Base-by-base conservation (phyloP, 805 yeast species). In the Schizosaccharomyces cryophilus region DNA sequence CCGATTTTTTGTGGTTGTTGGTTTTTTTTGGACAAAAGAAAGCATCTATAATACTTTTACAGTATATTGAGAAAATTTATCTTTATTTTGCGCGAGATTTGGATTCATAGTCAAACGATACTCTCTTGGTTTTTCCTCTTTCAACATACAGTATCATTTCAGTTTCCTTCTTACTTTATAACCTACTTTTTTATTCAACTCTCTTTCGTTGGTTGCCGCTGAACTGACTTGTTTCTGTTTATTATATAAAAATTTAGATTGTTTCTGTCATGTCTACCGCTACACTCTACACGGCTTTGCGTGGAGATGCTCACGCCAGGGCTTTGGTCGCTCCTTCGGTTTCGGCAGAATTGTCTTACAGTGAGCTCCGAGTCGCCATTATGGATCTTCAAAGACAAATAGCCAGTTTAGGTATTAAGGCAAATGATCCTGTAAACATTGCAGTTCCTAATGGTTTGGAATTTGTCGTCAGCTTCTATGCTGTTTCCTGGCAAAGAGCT, bases 381-480 rank as follows among this genome's bases (percentile, higher is more conserved):
- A 51, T 51, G 56, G 56, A 51, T 29, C 56, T 51, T n/a, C 56
- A 51, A 29, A 21, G 56, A 17, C 56, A 51, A 51, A 24, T 24
- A 7, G 56, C 56, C 35, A 21, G 35, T 15, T 29, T 51, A 17
- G 56, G 56, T 17, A 51, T 51, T 6, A 24, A 21, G 15, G 17
- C n/a, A 5, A 29, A 13, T 13, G 56, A 51, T 29, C 56, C 56
- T 29, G 66, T 84, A 0, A 81, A 51, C 56, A 51, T 83, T 26
- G 74, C 85, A 0, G 70, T 83, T 62, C 80, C 82, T 35, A 83
- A 84, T 67, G 71, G 79, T 3, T 67, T 83, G 29, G 88, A 83
- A 65, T 77, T 81, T 61, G 75, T 78, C 1, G 75, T 76, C 9
- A 71, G 78, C 1, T 83, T 81, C 67, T 69, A 83, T 26, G 83